Percentiles rank a stretch among this genome's conserved stretches.
phyloP scores from a whole-genome alignment of 495 filamentous ascomycete species.

The Podospora fimiseda region DNA sequence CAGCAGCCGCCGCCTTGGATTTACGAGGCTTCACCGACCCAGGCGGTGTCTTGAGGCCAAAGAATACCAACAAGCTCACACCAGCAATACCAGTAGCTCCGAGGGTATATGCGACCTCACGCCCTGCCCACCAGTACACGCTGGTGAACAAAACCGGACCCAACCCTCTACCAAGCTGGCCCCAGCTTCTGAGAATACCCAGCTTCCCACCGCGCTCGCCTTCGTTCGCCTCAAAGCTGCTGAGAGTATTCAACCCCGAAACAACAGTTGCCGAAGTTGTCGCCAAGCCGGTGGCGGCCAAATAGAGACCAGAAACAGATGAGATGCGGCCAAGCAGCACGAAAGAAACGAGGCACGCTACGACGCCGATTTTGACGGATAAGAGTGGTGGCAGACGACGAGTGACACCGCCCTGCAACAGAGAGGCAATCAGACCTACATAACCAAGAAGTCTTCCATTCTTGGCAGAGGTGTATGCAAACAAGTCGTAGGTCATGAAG shows the following conservation, averaged over 20 bases:
- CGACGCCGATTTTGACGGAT: conserved; percentile 71
- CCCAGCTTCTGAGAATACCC: conserved; percentile 73
- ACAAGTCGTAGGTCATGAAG: conserved; percentile 94
- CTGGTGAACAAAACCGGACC: conserved; percentile 88
- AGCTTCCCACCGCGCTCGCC: conserved; percentile 78
- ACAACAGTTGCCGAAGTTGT: conserved; percentile 91
- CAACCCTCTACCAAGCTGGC: conserved; percentile 79
- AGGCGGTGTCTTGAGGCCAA: conserved; percentile 51
- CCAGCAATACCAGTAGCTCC: conserved; percentile 73
- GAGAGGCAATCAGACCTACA: conserved; percentile 84
- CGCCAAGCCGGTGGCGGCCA: conserved; percentile 73
- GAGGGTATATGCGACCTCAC: conserved; percentile 74
- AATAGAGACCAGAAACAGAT: conserved; percentile 63
- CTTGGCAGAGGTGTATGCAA: conserved; percentile 66
- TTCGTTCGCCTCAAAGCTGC: conserved; percentile 78
- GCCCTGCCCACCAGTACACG: conserved; percentile 98
- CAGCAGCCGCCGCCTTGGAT: background rate
- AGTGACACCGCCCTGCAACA: conserved; percentile 81
- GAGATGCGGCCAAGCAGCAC: conserved; percentile 65
- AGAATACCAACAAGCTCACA: conserved; percentile 66
- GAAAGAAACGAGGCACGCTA: conserved; percentile 72
- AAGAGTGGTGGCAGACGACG: conserved; percentile 72
- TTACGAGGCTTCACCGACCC: conserved; percentile 23
- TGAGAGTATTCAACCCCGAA: conserved; percentile 83
- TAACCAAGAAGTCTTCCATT: conserved; percentile 87